Conservation (phyloP, 352 stramenopile species). For the Chrysophaeum taylorii region DNA sequence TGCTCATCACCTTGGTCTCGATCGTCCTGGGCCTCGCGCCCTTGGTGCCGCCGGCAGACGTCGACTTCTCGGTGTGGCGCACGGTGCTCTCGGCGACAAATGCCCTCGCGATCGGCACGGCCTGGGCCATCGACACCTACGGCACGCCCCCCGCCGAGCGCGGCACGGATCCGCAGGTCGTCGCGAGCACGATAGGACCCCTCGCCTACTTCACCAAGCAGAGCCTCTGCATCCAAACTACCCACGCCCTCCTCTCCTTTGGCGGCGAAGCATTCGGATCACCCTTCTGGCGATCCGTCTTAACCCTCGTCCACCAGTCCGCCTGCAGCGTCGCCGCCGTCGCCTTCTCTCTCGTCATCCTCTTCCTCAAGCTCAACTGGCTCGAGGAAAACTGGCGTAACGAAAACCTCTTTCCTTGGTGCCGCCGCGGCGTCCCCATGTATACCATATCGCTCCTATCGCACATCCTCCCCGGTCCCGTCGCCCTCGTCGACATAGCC, state of each 20-base stretch:
- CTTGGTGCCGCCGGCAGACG: too few species aligned
- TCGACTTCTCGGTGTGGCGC: neutral
- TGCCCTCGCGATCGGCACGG: neutral
- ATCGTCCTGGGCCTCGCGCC: too few species aligned
- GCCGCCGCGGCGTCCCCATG: neutral
- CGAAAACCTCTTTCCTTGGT: neutral
- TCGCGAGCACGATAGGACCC: neutral
- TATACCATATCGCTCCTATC: neutral
- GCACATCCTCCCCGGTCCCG: neutral
- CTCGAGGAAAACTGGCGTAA: neutral
- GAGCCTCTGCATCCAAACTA: neutral
- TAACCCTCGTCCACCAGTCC: neutral
- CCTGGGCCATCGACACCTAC: neutral
- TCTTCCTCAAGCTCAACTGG: slow-evolving; percentile 5
- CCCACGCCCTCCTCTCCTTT: neutral
- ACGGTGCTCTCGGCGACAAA: neutral
- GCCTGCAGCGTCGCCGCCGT: neutral
- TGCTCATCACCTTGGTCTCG: too few species aligned
- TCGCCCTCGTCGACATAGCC: neutral
- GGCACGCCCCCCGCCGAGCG: neutral
- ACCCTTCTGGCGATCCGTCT: neutral
- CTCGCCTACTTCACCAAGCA: slow-evolving; percentile 7
- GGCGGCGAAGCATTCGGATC: neutral
- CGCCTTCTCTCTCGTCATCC: neutral
- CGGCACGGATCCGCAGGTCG: neutral